Conservation (phyloP, 768 basidiomycete genomes). For the Porpolomopsis calyptriformis region DNA sequence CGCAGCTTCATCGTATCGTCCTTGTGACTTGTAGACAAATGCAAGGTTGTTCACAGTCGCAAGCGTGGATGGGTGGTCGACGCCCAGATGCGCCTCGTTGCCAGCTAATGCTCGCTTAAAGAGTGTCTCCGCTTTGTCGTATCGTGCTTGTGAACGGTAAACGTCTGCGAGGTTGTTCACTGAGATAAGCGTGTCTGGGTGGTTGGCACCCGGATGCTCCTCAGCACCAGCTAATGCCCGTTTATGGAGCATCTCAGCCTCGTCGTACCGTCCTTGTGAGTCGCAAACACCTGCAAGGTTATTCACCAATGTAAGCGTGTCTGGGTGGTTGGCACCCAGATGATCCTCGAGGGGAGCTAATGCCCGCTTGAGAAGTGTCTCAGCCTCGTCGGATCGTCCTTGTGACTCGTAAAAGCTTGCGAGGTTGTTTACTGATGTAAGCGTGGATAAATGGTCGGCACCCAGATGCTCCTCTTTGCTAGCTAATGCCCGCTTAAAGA, state of each 20-base stretch:
- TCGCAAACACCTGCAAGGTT: neutral
- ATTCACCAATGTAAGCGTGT: neutral
- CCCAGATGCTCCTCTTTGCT: neutral
- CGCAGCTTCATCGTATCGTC: neutral
- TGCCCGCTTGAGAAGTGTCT: neutral
- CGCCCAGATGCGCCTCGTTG: neutral
- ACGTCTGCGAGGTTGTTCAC: neutral
- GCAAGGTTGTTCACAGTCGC: neutral
- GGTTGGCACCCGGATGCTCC: neutral
- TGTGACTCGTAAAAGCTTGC: neutral
- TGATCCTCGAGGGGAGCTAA: neutral
- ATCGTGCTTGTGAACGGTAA: neutral
- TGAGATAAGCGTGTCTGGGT: neutral
- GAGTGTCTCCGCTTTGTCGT: neutral
- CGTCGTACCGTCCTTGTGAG: neutral
- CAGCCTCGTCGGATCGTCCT: neutral
- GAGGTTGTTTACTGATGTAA: neutral
- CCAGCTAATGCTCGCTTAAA: neutral
- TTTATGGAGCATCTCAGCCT: neutral
- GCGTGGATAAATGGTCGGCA: neutral
- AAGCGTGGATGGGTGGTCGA: neutral
- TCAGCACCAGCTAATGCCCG: neutral
- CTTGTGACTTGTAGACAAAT: neutral
- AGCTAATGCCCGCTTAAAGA: neutral
- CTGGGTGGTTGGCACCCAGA: neutral